Evolutionary conservation across 1,284 basidiomycete genomes (phyloP), one percentile per base, ranked within the genome.

Genomic region (Vanrija sp.): DNA sequence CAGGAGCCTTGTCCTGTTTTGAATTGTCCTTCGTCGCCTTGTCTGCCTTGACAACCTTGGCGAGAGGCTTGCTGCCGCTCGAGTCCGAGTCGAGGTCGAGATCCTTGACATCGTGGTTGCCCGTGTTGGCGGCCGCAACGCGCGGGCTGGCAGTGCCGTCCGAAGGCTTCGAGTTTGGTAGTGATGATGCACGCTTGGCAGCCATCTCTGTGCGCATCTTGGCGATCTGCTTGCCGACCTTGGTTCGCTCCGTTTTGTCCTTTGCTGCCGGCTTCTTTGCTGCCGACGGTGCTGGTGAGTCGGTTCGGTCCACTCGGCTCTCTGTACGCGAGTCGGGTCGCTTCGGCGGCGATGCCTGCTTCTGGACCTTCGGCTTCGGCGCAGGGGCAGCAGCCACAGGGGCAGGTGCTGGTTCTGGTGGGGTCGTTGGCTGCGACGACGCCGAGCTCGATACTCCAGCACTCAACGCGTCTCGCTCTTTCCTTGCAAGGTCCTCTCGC

Each of bases 401-500:
- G 4, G 54, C 43, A 10, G 22, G 22, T 2, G 42, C 31, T 20
- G 44, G 27, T 18, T 45, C 25, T n/a, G 44, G 51, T 47, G 39
- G 44, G 8, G 51, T 31, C 23, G 41, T 16, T 14, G 31, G 31
- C 31, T 31, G 31, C 5, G 31, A 31, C 9, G 31, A 31, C 12
- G 31, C 31, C 31, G 53, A 41, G 8, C 42, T 44, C 6, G 57
- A 51, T 10, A n/a, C 45, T 3, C n/a, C 27, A 5, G 24, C 50
- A 41, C 54, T 37, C 49, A 56, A 51, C 24, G 62, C 62, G 31
- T 67, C 68, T n/a, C 41, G 41, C 48, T 68, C 65, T 51, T 69
- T 71, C 41, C 47, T 20, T 25, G 66, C 68, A 9, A 73, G 54
- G 35, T 69, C 70, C 9, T 56, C 48, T 15, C 71, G 51, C 61